phyloP scores from a whole-genome alignment of 202 grass and related monocot genomes.

The Panicum virgatum region DNA sequence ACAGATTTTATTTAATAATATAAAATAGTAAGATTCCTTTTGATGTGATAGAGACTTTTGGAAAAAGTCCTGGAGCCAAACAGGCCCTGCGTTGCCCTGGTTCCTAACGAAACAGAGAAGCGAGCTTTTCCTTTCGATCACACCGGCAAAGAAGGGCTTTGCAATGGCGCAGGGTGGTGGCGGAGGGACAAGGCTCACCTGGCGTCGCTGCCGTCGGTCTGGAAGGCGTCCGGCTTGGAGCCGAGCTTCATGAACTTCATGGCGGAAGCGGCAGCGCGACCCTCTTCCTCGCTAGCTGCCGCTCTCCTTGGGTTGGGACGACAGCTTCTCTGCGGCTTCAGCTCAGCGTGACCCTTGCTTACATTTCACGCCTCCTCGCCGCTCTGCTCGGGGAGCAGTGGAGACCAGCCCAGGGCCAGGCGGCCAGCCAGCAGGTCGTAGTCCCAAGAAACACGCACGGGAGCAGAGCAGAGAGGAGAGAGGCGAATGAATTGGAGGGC shows the following conservation, averaged over 20 bases:
- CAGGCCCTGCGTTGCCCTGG: neutral
- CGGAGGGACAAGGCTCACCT: constrained; percentile 44
- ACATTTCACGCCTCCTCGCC: constrained; percentile 32
- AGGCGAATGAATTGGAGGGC: neutral
- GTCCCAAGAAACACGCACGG: constrained; percentile 50
- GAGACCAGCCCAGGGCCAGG: constrained; percentile 2
- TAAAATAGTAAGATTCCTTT: no score
- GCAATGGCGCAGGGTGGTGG: neutral
- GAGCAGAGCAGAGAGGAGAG: neutral
- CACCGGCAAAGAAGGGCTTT: neutral
- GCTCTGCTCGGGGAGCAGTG: constrained; percentile 31
- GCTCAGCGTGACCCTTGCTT: constrained; percentile 39
- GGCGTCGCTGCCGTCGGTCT: constrained; percentile 64
- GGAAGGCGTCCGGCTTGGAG: constrained; percentile 95
- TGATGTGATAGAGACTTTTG: no score
- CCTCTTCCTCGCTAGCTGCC: neutral
- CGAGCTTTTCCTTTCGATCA: neutral
- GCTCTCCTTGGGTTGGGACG: neutral
- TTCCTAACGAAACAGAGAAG: neutral
- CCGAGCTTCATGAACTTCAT: constrained; percentile 99
- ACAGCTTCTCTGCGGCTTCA: constrained; percentile 47
- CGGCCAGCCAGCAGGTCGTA: constrained; percentile 35
- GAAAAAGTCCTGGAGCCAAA: no score
- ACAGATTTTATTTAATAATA: no score
- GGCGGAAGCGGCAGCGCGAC: neutral